A percentile compares a stretch with the other conserved stretches of the same genome.
phyloP scores from a whole-genome alignment of 106 monocot genomes.

The Apostasia ramifera region DNA sequence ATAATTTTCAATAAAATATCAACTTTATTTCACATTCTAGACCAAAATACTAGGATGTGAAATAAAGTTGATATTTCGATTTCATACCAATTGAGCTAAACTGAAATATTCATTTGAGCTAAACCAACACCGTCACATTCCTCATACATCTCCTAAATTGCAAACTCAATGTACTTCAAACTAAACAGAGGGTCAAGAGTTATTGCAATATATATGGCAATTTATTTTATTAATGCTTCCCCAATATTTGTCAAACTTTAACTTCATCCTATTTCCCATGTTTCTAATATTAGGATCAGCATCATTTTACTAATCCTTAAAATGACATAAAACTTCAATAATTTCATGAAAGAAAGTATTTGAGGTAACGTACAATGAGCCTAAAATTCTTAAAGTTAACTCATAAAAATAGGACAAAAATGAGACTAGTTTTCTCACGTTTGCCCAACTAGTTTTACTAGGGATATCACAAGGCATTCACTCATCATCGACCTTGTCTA shows the following conservation, averaged over 20 bases:
- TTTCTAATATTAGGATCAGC: not conserved
- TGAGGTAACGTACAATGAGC: not conserved
- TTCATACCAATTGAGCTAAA: too few relatives aligned
- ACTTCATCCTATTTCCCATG: constrained; percentile 4
- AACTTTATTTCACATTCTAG: too few relatives aligned
- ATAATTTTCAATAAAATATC: too few relatives aligned
- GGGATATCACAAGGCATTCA: not conserved
- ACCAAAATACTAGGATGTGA: too few relatives aligned
- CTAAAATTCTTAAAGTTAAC: not conserved
- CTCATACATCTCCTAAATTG: not conserved
- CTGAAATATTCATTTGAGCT: too few relatives aligned
- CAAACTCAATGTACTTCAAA: constrained; percentile 8
- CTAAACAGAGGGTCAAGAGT: constrained; percentile 10
- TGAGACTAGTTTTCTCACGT: not conserved
- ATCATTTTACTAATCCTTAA: not conserved
- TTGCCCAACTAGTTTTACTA: not conserved
- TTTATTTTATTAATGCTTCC: constrained; percentile 4
- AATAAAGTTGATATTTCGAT: too few relatives aligned
- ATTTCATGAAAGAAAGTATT: constrained; percentile 7
- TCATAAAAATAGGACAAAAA: not conserved
- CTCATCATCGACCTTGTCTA: not conserved
- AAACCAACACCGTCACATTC: not conserved
- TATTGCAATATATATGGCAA: constrained; percentile 1
- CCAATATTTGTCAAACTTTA: constrained; percentile 14
- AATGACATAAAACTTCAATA: not conserved